These are phyloP conservation scores for Tricharina praecox DNA, from an alignment of 495 filamentous ascomycete species.

Conservation along the genomic window DNA sequence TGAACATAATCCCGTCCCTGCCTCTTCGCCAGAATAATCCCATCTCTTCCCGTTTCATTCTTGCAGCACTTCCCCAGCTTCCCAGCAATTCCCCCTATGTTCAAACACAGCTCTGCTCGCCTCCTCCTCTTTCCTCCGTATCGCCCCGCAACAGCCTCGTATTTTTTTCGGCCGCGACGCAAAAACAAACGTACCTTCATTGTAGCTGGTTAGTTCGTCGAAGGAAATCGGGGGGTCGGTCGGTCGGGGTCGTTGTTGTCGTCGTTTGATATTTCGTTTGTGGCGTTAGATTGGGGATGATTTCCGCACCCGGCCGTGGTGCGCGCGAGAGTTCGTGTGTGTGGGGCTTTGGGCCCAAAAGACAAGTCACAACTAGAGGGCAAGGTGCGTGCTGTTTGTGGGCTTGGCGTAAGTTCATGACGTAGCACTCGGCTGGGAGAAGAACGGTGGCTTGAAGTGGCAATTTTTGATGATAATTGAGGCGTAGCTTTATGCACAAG, in stretches of 20 bases:
- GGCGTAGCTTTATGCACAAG: too few species aligned
- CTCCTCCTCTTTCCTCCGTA: too few species aligned
- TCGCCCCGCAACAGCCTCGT: background rate
- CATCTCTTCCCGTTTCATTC: too few species aligned
- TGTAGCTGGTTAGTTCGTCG: constrained; percentile 19
- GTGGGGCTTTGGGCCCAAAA: background rate
- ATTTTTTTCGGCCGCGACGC: too few species aligned
- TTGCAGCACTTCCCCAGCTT: background rate
- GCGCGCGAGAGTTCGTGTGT: background rate
- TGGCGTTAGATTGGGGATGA: constrained; percentile 3
- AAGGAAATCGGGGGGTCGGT: constrained; percentile 10
- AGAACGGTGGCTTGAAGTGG: too few species aligned
- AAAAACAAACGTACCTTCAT: constrained; percentile 23
- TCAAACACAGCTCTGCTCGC: constrained; percentile 14
- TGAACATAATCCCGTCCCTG: constrained; percentile 2
- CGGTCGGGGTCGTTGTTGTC: too few species aligned
- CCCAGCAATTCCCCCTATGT: constrained; percentile 1
- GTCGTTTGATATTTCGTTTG: constrained; percentile 11
- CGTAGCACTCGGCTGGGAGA: background rate
- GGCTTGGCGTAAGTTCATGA: background rate
- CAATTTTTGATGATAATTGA: too few species aligned
- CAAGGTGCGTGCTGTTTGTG: background rate
- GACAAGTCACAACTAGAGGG: constrained; percentile 2
- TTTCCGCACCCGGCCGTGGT: too few species aligned
- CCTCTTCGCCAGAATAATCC: background rate